Base-by-base conservation (phyloP, 352 stramenopile genomes). In the Pythium insidiosum region DNA sequence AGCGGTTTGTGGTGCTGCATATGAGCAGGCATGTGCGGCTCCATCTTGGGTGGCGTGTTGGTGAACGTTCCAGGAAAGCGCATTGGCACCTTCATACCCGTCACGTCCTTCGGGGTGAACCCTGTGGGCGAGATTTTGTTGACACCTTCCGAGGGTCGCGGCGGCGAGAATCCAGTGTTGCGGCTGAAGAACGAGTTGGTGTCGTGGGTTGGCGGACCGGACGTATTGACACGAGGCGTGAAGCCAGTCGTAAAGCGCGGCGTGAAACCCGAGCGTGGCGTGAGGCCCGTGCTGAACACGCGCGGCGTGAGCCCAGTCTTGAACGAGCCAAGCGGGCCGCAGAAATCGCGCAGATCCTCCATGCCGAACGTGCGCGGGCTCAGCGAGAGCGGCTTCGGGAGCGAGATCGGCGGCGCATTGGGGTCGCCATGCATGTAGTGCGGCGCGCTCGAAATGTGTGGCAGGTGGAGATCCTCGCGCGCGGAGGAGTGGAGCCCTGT, bases 271-370 rank as follows among this genome's bases (percentile, higher is more conserved):
- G 79, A 85, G 45, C 75, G 79, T 19, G 79, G 79, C 19, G 79
- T 91, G 38, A 91, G 46, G 0, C 79, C 79, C 26, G 79, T 91
- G 44, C 67, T 85, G 56, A 91, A 91, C 36, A 86, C 68, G 16
- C 79, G 79, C 13, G 79, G 79, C 11, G 79, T 91, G 12, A 91
- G 47, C 2, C 79, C 79, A 13, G 79, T 91, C 68, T 88, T 88
- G 73, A 91, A 91, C 19, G 73, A 62, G 33, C 79, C 79, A 4
- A 89, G 62, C 6, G 79, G 74, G 11, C 75, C 75, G 42, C 75
- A 87, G 50, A 91, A 91, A 50, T 91, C 76, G 36, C 76, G 76
- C 43, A 91, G 49, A 43, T 91, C 79, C 46, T 91, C 79, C 79
- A 91, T 91, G 25, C 76, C 76, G 37, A 91, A 88, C 3, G 72